phyloP scores from a whole-genome alignment of 805 yeast species.

The Yamadazyma nakazawae region DNA sequence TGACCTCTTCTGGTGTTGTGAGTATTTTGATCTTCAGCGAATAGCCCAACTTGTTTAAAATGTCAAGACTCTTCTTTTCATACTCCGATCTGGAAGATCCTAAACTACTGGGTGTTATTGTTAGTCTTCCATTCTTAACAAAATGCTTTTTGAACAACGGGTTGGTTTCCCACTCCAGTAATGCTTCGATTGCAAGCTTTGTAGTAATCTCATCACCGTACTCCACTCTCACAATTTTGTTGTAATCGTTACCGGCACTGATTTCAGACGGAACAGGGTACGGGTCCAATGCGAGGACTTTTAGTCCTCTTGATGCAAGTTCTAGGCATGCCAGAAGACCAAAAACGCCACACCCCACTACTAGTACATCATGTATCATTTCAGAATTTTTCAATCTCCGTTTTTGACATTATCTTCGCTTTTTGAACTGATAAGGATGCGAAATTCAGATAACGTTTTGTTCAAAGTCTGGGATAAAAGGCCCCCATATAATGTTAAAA shows the following conservation, averaged over 20 bases:
- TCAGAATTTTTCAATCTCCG: not conserved
- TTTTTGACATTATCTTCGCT: not conserved
- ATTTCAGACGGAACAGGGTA: conserved; percentile 33
- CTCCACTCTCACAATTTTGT: conserved; percentile 21
- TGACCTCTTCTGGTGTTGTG: conserved; percentile 8
- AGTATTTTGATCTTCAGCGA: conserved; percentile 9
- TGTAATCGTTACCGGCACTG: conserved; percentile 40
- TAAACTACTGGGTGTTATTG: conserved; percentile 12
- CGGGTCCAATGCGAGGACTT: conserved; percentile 16
- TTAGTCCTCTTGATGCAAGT: conserved; percentile 27
- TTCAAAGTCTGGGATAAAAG: no score
- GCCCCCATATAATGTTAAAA: no score
- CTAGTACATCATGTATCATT: conserved; percentile 7
- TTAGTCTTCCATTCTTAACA: conserved; percentile 14
- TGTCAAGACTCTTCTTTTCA: conserved; percentile 12
- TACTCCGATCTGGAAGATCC: conserved; percentile 11
- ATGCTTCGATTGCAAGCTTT: conserved; percentile 32
- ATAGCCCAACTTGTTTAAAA: conserved; percentile 10
- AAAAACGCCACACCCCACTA: conserved; percentile 46
- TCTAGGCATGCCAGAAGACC: conserved; percentile 45
- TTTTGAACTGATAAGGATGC: not conserved
- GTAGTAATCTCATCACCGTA: conserved; percentile 22
- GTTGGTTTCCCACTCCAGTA: conserved; percentile 36
- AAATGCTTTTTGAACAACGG: conserved; percentile 26
- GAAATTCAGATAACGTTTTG: conserved; percentile 9